Evolutionary conservation across 495 filamentous ascomycete species (phyloP).

Genomic region (Neohortaea acidophila): DNA sequence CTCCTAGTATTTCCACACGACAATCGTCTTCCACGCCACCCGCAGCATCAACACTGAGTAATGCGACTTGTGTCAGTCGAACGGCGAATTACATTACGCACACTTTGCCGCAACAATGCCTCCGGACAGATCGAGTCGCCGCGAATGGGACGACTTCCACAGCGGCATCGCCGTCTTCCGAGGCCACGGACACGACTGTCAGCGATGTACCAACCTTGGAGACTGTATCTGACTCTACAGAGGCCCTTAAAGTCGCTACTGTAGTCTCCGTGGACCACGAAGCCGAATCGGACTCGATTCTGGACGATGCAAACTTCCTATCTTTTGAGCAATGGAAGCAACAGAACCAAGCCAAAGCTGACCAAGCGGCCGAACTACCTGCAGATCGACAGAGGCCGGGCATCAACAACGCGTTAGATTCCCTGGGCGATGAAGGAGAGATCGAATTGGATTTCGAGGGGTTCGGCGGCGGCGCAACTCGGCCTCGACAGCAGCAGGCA

Average conservation of each 20-base stretch:
- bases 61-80: conserved; percentile 42
- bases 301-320: conserved; percentile 76
- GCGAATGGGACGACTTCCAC: background rate
- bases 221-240: background rate
- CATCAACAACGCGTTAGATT: conserved; percentile 50
- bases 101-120: conserved; percentile 61
- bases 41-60: background rate
- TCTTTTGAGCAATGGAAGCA: conserved; percentile 99
- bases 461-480: conserved; percentile 28
- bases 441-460: conserved; percentile 81
- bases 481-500: conserved; percentile 2
- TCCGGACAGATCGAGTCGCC: conserved; percentile 32
- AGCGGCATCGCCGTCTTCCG: background rate
- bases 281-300: conserved; percentile 47
- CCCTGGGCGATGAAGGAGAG: conserved; percentile 74
- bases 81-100: conserved; percentile 75
- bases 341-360: conserved; percentile 71
- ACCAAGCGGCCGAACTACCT: conserved; percentile 49
- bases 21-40: background rate
- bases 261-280: conserved; percentile 24
- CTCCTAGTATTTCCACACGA: too few relatives aligned
- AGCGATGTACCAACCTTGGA: background rate
- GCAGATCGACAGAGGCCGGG: conserved; percentile 35
- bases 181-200: background rate
- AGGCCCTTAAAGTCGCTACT: conserved; percentile 2